Evolutionary conservation across 2,329 filamentous ascomycete species (phyloP).

Genomic region (Trichoderma sp.): DNA sequence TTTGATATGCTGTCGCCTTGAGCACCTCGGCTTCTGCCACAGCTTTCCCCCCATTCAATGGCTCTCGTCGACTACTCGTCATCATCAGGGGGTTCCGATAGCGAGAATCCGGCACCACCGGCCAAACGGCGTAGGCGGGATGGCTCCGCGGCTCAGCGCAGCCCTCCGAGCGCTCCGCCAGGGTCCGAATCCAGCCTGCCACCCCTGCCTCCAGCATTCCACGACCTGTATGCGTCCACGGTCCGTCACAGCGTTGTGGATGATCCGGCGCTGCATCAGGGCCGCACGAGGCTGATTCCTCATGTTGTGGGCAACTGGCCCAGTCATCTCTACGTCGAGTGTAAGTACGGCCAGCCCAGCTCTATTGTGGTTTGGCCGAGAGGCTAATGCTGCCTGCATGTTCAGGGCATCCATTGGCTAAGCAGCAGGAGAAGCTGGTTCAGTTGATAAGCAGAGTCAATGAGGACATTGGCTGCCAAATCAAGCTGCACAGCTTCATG

Average conservation of each 20-base stretch:
- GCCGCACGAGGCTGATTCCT: constrained; percentile 77
- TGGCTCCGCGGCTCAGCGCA: constrained; percentile 7
- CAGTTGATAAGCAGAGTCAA: constrained; percentile 45
- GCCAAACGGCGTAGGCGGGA: constrained; percentile 41
- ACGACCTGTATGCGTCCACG: constrained; percentile 84
- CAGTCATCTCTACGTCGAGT: constrained; percentile 89
- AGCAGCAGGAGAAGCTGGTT: constrained; percentile 51
- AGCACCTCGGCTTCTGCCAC: not conserved
- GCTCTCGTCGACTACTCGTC: constrained; percentile 65
- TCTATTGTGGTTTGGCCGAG: not conserved
- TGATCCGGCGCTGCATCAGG: constrained; percentile 81
- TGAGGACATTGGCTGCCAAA: constrained; percentile 35
- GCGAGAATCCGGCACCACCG: constrained; percentile 34
- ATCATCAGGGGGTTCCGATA: constrained; percentile 31
- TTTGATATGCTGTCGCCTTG: not conserved
- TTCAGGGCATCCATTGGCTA: constrained; percentile 56
- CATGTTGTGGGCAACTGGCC: constrained; percentile 92
- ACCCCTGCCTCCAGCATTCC: constrained; percentile 77
- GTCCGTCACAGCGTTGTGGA: constrained; percentile 76
- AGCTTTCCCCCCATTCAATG: constrained; percentile 46
- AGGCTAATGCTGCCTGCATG: not conserved
- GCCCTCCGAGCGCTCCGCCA: constrained; percentile 3
- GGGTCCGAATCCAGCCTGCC: constrained; percentile 51
- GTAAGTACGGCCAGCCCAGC: constrained; percentile 49
- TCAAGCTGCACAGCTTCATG: constrained; percentile 67